Evolutionary conservation across 2,329 filamentous ascomycete genomes (phyloP), one percentile per base, ranked within the genome.

Genomic region (Penicillium sp.): DNA sequence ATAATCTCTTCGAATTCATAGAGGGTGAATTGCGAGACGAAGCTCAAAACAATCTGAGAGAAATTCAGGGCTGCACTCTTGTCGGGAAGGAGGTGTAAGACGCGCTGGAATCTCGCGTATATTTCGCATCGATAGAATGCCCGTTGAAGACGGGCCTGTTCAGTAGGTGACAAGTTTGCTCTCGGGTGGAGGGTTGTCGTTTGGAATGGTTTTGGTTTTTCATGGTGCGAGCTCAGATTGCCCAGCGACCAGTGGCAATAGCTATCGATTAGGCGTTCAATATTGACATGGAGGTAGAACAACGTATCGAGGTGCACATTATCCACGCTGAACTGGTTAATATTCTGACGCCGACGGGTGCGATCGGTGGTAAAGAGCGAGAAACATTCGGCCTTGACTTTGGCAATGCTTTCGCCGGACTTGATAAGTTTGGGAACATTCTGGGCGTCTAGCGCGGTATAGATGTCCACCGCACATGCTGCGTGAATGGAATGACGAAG

Each of bases 1-100:
- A 47, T 13, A 22, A 47, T 21, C 31, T 47, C 45, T 17, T 47
- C 45, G 13, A 41, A 42, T n/a, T 47, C 45, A 28, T 47, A 34
- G 9, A 21, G 15, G 3, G 29, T 33, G 29, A 47, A 41, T 29
- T 47, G 37, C 9, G 45, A 47, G 13, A 40, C 31, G 22, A 35
- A 47, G 37, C 45, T 35, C 15, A 47, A 8, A 7, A 41, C n/a
- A 21, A 41, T 47, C 38, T 42, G 45, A 6, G 38, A 34, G 10
- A 41, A 47, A 26, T 41, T 47, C 7, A 47, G 15, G 8, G 37
- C 29, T 5, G n/a, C 15, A 3, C 28, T 39, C 15, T 47, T 41
- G n/a, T 41, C 45, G 9, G 15, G 19, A 3, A 41, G 38, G 3
- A 41, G 29, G 10, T n/a, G 38, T 6, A 47, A 32, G 8, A 47